phyloP scores from a whole-genome alignment of 2,329 filamentous ascomycete species.

The Stagonosporopsis rhizophila region DNA sequence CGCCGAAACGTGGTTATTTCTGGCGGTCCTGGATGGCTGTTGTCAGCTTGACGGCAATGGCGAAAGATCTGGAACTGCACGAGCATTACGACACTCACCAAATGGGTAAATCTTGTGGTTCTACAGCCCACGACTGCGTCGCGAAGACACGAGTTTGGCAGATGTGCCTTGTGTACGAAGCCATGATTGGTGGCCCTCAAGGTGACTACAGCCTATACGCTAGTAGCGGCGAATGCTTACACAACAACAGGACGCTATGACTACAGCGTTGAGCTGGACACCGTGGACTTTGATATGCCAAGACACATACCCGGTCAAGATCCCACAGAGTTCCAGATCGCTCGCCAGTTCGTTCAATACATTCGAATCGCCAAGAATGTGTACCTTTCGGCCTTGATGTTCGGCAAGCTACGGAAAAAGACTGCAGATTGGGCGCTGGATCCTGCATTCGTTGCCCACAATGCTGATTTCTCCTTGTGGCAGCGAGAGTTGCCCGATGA shows the following conservation, averaged over 20 bases:
- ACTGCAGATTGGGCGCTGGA: slow-evolving; percentile 87
- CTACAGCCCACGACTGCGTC: slow-evolving; percentile 75
- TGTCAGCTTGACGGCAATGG: slow-evolving; percentile 91
- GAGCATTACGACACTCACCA: slow-evolving; percentile 84
- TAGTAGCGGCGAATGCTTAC: slow-evolving; percentile 11
- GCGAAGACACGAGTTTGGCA: slow-evolving; percentile 92
- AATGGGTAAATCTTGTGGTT: slow-evolving; percentile 73
- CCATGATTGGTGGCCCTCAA: slow-evolving; percentile 94
- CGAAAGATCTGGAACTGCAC: slow-evolving; percentile 86
- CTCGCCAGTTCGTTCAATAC: slow-evolving; percentile 84
- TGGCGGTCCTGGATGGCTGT: slow-evolving; percentile 97
- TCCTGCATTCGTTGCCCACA: slow-evolving; percentile 80
- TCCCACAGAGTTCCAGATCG: slow-evolving; percentile 76
- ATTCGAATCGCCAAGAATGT: slow-evolving; percentile 79
- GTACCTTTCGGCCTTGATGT: slow-evolving; percentile 76
- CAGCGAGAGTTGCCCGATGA: slow-evolving; percentile 78
- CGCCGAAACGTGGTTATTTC: slow-evolving; percentile 92
- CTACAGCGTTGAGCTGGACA: slow-evolving; percentile 75
- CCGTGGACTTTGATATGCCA: slow-evolving; percentile 76
- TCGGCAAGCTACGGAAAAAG: slow-evolving; percentile 75
- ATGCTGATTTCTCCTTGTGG: slow-evolving; percentile 79
- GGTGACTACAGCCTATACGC: slow-evolving; percentile 58
- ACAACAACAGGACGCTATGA: slow-evolving; percentile 68
- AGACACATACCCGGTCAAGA: slow-evolving; percentile 71
- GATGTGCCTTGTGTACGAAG: slow-evolving; percentile 81